A percentile compares a stretch with the other conserved stretches of the same genome.
Conservation (phyloP, 495 filamentous ascomycete genomes). For the Patellaria atrata region DNA sequence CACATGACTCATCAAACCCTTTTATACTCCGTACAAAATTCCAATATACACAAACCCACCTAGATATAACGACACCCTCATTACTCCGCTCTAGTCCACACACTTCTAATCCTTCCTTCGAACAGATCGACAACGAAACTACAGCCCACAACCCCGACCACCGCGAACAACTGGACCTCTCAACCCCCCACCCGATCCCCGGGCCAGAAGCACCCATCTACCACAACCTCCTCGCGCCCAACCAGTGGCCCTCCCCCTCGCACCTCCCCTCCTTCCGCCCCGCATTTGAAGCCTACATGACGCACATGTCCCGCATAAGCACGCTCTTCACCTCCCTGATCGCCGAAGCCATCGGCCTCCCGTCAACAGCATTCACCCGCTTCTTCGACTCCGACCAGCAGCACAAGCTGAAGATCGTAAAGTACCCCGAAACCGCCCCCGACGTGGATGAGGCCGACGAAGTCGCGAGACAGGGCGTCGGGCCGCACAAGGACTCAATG, state of each 20-base stretch:
- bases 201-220: slow-evolving; percentile 51
- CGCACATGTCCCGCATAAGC: slow-evolving; percentile 51
- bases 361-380: slow-evolving; percentile 53
- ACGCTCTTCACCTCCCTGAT: slow-evolving; percentile 71
- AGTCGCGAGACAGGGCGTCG: slow-evolving; percentile 55
- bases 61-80: too few species aligned
- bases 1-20: too few species aligned
- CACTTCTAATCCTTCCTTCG: slow-evolving; percentile 1
- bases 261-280: slow-evolving; percentile 58
- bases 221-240: slow-evolving; percentile 68
- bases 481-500: slow-evolving; percentile 90
- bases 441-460: slow-evolving; percentile 27
- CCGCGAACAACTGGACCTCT: slow-evolving; percentile 86
- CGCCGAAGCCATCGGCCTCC: slow-evolving; percentile 73
- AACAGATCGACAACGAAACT: slow-evolving; percentile 29
- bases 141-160: slow-evolving; percentile 37
- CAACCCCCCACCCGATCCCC: slow-evolving; percentile 57
- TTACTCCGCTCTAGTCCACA: too few species aligned
- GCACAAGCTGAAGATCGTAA: slow-evolving; percentile 87
- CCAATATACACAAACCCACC: too few species aligned
- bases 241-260: slow-evolving; percentile 69
- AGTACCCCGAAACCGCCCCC: slow-evolving; percentile 48
- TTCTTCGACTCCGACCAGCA: slow-evolving; percentile 75
- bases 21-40: too few species aligned
- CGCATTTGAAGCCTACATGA: slow-evolving; percentile 60